Evolutionary conservation across 805 yeast genomes (phyloP).

Genomic region (Monosporozyma aquatica): DNA sequence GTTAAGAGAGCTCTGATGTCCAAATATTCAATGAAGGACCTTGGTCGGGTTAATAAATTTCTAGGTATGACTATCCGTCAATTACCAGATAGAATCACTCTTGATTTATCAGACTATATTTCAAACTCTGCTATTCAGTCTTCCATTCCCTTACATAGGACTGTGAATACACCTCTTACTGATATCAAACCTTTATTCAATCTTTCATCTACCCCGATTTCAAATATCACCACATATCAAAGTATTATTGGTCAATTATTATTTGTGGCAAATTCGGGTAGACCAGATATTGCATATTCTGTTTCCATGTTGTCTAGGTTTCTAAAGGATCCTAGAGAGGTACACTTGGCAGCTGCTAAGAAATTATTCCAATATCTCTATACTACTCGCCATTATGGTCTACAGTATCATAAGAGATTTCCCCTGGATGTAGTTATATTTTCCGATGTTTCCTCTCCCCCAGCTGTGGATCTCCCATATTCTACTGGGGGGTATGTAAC

Average conservation of each 20-base stretch:
- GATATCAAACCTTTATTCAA: background rate
- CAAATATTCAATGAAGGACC: constrained; percentile 5
- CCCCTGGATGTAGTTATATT: background rate
- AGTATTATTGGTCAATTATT: constrained; percentile 6
- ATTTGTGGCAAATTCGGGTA: constrained; percentile 8
- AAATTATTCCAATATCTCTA: constrained; percentile 6
- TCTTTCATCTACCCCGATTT: background rate
- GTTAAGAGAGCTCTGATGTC: background rate
- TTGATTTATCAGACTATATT: constrained; percentile 1
- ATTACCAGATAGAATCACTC: background rate
- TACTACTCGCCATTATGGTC: constrained; percentile 1
- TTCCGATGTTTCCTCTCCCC: constrained; percentile 9
- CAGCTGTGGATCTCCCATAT: constrained; percentile 6
- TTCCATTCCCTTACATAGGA: background rate
- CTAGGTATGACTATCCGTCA: constrained; percentile 7
- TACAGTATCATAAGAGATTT: constrained; percentile 2
- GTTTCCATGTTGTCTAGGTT: constrained; percentile 6
- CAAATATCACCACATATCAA: constrained; percentile 3
- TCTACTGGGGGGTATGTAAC: constrained; percentile 11
- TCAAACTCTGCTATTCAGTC: background rate
- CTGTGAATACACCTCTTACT: background rate
- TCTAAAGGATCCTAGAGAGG: constrained; percentile 4
- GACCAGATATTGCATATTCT: constrained; percentile 10
- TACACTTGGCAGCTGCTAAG: constrained; percentile 5
- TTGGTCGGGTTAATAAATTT: constrained; percentile 5